phyloP scores from a whole-genome alignment of 2,329 filamentous ascomycete genomes.

The Fusarium sp. region DNA sequence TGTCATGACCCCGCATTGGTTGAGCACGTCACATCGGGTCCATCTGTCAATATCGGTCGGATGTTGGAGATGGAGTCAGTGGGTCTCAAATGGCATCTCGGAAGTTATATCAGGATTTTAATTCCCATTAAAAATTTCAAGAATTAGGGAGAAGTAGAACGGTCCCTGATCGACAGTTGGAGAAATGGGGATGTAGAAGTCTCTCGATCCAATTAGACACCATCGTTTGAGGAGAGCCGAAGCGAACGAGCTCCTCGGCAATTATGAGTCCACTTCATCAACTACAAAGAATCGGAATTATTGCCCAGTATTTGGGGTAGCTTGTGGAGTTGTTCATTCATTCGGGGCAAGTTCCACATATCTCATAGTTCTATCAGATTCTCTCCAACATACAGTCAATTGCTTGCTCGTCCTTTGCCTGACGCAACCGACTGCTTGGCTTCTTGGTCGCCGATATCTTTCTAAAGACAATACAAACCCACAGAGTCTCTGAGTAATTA shows the following conservation, averaged over 20 bases:
- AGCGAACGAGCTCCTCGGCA: background rate
- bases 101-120: slow-evolving; percentile 12
- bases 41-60: slow-evolving; percentile 23
- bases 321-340: background rate
- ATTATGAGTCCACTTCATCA: background rate
- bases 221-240: background rate
- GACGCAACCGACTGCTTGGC: too few species aligned
- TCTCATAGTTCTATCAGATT: background rate
- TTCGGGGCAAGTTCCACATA: background rate
- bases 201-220: background rate
- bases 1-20: slow-evolving; percentile 22
- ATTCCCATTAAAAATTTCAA: background rate
- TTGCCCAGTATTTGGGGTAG: background rate
- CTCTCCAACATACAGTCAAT: background rate
- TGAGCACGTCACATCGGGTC: slow-evolving; percentile 11
- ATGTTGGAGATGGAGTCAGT: slow-evolving; percentile 17
- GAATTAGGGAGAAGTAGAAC: background rate
- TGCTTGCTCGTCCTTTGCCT: too few species aligned
- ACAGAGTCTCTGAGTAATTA: background rate
- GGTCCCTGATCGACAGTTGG: background rate
- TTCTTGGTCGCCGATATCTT: background rate
- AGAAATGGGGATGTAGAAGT: background rate
- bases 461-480: background rate
- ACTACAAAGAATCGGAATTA: background rate
- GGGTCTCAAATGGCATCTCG: slow-evolving; percentile 13